Evolutionary conservation across 1,284 basidiomycete species (phyloP).

Genomic region (Mycocalia duriaeana): DNA sequence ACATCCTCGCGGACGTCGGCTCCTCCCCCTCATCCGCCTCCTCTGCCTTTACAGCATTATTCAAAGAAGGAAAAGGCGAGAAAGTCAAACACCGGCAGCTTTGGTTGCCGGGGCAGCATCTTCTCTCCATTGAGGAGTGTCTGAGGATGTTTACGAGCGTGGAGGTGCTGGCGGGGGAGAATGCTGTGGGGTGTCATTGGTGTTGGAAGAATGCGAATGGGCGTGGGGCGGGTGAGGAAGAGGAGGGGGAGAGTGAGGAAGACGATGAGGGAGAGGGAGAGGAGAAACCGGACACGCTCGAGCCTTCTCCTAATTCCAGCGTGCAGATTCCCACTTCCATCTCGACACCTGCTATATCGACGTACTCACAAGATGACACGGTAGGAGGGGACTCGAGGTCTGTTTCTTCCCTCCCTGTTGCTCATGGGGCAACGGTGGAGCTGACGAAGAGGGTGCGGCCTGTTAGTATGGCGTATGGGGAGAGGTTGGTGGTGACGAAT

Average conservation of each 20-base stretch:
- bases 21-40: slow-evolving; percentile 6
- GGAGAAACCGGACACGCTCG: slow-evolving; percentile 3
- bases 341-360: slow-evolving; percentile 26
- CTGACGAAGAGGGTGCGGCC: no score
- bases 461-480: no score
- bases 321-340: slow-evolving; percentile 25
- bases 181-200: slow-evolving; percentile 86
- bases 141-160: slow-evolving; percentile 85
- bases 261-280: background rate
- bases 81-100: background rate
- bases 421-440: slow-evolving; percentile 45
- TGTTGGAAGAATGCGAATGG: slow-evolving; percentile 89
- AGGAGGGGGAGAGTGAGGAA: slow-evolving; percentile 18
- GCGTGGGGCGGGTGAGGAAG: slow-evolving; percentile 31
- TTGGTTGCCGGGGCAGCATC: slow-evolving; percentile 32
- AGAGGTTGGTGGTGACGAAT: no score
- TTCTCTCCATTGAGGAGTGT: slow-evolving; percentile 66
- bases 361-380: slow-evolving; percentile 20
- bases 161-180: slow-evolving; percentile 88
- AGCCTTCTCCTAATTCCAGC: slow-evolving; percentile 7
- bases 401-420: slow-evolving; percentile 26
- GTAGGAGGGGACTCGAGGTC: slow-evolving; percentile 16
- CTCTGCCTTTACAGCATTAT: slow-evolving; percentile 36
- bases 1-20: slow-evolving; percentile 58
- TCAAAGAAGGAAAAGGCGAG: slow-evolving; percentile 30